Percentiles rank a stretch among this genome's conserved stretches.
These are phyloP conservation scores for Sphaerulina vaccinii DNA, from an alignment of 2,329 filamentous ascomycete genomes.

Conservation along the genomic window DNA sequence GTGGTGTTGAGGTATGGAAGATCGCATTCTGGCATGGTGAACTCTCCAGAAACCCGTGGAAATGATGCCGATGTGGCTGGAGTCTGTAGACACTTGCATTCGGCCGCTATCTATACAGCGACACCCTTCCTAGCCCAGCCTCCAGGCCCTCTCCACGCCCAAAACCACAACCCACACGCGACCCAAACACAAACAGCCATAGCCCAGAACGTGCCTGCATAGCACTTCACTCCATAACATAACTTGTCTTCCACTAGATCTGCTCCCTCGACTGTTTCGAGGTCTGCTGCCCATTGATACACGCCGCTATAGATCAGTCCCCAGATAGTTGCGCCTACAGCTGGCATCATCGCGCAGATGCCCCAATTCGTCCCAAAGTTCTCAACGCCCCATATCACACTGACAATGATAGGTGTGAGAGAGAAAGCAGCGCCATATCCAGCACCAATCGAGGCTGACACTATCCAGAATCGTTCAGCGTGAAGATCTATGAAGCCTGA, in stretches of 20 bases:
- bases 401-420: constrained; percentile 85
- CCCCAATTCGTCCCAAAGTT: constrained; percentile 99
- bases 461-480: constrained; percentile 76
- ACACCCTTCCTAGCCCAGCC: constrained; percentile 78
- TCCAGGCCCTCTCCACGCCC: constrained; percentile 75
- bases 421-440: constrained; percentile 86
- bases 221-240: constrained; percentile 81
- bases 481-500: constrained; percentile 73
- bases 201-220: constrained; percentile 79
- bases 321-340: constrained; percentile 84
- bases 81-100: too few relatives aligned
- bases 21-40: too few relatives aligned
- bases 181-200: constrained; percentile 78
- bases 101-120: constrained; percentile 61
- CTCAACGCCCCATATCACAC: constrained; percentile 95
- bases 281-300: constrained; percentile 66
- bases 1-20: too few relatives aligned
- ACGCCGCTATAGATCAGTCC: constrained; percentile 81
- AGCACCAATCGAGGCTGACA: constrained; percentile 79
- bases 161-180: constrained; percentile 68
- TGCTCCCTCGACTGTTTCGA: constrained; percentile 37
- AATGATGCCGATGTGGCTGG: too few relatives aligned
- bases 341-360: constrained; percentile 88
- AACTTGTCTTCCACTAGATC: constrained; percentile 52
- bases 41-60: too few relatives aligned